Percentiles rank a stretch among this genome's conserved stretches.
Conservation (phyloP, 108 stramenopile species). For the Cylindrotheca closterium region DNA sequence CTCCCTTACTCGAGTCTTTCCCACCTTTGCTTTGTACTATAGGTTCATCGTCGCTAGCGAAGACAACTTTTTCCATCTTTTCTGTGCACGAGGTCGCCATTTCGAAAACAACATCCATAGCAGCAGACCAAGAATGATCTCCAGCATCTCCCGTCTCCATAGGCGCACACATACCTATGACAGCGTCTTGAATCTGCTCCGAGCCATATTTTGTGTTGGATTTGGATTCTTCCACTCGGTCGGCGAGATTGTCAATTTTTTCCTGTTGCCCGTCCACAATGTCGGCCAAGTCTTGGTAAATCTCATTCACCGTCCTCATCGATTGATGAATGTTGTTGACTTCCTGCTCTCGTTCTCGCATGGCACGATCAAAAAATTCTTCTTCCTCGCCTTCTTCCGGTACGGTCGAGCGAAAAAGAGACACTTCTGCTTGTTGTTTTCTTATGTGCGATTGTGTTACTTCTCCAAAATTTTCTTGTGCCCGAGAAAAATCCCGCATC, state of each 20-base stretch:
- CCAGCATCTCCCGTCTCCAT: slow-evolving; percentile 56
- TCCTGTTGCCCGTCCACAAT: slow-evolving; percentile 87
- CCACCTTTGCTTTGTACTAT: too few species aligned
- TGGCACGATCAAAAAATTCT: slow-evolving; percentile 55
- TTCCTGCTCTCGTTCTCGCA: slow-evolving; percentile 89
- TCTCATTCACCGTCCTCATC: slow-evolving; percentile 91
- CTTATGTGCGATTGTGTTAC: slow-evolving; percentile 4
- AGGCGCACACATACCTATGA: not conserved
- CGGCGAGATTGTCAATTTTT: slow-evolving; percentile 82
- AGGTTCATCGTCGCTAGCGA: too few species aligned
- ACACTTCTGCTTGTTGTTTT: slow-evolving; percentile 31
- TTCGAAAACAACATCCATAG: too few species aligned
- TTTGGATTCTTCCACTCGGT: slow-evolving; percentile 78
- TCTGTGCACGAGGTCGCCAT: too few species aligned
- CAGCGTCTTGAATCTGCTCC: slow-evolving; percentile 83
- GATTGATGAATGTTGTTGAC: slow-evolving; percentile 83
- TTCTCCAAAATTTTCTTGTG: slow-evolving; percentile 17
- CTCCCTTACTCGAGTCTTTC: too few species aligned
- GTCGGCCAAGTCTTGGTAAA: slow-evolving; percentile 88
- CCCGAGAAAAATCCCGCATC: slow-evolving; percentile 33
- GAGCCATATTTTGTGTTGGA: slow-evolving; percentile 76
- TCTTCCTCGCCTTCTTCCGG: slow-evolving; percentile 55
- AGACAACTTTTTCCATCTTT: too few species aligned
- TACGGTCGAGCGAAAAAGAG: slow-evolving; percentile 35
- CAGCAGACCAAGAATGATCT: not conserved